Evolutionary conservation across 768 basidiomycete species (phyloP).

Genomic region (Leccinum subgranulosum): DNA sequence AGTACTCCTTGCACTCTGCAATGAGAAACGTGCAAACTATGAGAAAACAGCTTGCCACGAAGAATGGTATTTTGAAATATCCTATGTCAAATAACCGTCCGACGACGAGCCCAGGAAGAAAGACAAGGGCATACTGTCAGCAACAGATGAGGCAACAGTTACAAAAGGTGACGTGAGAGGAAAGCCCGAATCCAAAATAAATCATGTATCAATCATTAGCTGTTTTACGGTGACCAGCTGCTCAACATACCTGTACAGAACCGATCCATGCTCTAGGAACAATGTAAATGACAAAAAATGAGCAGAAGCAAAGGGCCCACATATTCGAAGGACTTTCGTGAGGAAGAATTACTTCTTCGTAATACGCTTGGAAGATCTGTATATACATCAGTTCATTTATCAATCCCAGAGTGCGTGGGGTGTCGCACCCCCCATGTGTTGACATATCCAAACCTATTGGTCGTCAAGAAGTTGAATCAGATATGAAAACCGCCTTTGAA

Average conservation of each 20-base stretch:
- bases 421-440: constrained; percentile 67
- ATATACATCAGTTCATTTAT: background rate
- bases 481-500: background rate
- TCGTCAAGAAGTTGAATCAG: background rate
- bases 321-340: constrained; percentile 57
- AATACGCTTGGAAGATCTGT: constrained; percentile 74
- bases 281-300: background rate
- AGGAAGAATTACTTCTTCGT: constrained; percentile 51
- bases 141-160: background rate
- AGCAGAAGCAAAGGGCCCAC: constrained; percentile 33
- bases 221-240: background rate
- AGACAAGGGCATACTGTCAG: constrained; percentile 57
- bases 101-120: constrained; percentile 57
- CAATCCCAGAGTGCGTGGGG: constrained; percentile 2
- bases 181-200: background rate
- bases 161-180: background rate
- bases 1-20: constrained; percentile 66
- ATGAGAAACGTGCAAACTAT: constrained; percentile 58
- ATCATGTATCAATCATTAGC: background rate
- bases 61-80: constrained; percentile 51
- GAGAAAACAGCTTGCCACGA: constrained; percentile 46
- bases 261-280: constrained; percentile 71
- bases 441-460: constrained; percentile 58
- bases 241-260: constrained; percentile 55
- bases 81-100: constrained; percentile 77